Conservation (phyloP, 2,329 filamentous ascomycete species). For the Cercospora sp. region DNA sequence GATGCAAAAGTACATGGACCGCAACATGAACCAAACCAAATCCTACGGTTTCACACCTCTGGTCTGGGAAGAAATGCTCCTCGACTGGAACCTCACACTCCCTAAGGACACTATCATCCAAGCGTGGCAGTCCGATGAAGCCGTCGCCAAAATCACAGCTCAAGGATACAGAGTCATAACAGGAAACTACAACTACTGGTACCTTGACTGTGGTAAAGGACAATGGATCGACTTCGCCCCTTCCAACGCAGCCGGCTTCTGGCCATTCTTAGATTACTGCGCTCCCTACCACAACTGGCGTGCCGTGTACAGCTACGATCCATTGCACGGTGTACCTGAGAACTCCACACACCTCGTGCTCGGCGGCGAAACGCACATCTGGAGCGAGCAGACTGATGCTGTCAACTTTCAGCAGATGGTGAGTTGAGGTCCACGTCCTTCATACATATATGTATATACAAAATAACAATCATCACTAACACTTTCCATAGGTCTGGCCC, state of each 20-base stretch:
- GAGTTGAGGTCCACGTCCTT: not conserved
- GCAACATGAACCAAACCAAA: conserved; percentile 65
- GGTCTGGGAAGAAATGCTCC: conserved; percentile 86
- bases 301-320: conserved; percentile 78
- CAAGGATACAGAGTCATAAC: conserved; percentile 70
- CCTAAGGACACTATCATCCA: conserved; percentile 73
- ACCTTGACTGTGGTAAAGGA: conserved; percentile 77
- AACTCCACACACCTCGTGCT: conserved; percentile 67
- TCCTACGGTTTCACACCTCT: conserved; percentile 66
- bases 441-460: not conserved
- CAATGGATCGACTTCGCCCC: conserved; percentile 73
- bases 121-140: conserved; percentile 68
- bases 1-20: conserved; percentile 74
- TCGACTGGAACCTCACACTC: conserved; percentile 75
- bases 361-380: conserved; percentile 79
- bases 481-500: conserved; percentile 62
- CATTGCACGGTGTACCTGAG: conserved; percentile 62
- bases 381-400: conserved; percentile 75
- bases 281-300: conserved; percentile 78
- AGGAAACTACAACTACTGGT: conserved; percentile 75
- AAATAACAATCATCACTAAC: not conserved
- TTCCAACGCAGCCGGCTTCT: conserved; percentile 54
- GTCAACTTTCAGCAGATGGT: conserved; percentile 70
- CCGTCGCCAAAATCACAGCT: conserved; percentile 61
- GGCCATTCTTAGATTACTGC: conserved; percentile 81